Evolutionary conservation across 371 early-diverging fungal species (phyloP), one percentile per base, ranked within the genome.

Genomic region (Mortierella sp.): DNA sequence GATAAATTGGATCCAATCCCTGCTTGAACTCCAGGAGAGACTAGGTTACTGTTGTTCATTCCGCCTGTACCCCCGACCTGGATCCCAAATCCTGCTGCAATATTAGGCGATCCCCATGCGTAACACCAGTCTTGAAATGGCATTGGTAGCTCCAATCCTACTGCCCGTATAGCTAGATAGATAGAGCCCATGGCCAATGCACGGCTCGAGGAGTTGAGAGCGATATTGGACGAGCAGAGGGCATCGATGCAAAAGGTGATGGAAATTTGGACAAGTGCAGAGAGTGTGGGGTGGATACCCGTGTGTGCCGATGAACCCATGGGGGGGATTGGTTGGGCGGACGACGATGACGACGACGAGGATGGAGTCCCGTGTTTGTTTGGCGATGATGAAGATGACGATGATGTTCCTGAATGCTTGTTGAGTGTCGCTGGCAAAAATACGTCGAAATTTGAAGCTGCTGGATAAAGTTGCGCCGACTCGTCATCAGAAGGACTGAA

Each of bases 61-160:
- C 34, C 34, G 10, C 34, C n/a, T n/a, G n/a, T 34, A 34, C 34
- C 65, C 5, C 54, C 52, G 30, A 48, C 46, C 19, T 55, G 53
- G 34, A 61, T 51, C 28, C 74, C 76, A 49, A 74, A 74, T 18
- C 69, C 65, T 24, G 65, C 39, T 6, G 64, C 65, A 28, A 74
- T 65, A 38, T 58, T 58, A 3, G 76, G 65, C 21, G 65, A 45
- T 12, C 76, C 76, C 76, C 76, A 74, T 6, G 76, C 76, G 51
- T 69, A 65, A 21, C 76, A 74, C 76, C 76, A 74, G 12, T 74
- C 76, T 46, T 74, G 65, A 39, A 74, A 74, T 5, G 76, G 66
- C 41, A 74, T 38, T 2, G 76, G 76, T 16, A 74, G 46, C 18
- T 74, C 76, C 14, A 74, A 28, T 12, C 69, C 69, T 23, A 62